These are phyloP conservation scores for Euphorbia lathyris DNA, from an alignment of 345 rosid genomes.

Conservation along the genomic window DNA sequence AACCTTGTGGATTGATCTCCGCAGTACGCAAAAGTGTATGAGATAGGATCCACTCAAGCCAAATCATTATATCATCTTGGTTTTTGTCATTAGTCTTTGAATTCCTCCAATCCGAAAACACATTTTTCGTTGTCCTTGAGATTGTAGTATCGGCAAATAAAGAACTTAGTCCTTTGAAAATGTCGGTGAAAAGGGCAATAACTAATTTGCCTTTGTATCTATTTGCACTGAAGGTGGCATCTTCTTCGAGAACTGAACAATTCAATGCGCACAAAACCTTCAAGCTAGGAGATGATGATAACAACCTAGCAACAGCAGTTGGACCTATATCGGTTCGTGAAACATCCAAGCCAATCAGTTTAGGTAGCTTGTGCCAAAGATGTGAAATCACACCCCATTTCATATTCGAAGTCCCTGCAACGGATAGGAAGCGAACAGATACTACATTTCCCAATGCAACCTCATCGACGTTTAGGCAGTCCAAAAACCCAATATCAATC, in stretches of 20 bases:
- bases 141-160: conserved; percentile 38
- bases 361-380: conserved; percentile 31
- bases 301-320: conserved; percentile 21
- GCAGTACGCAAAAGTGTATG: conserved; percentile 36
- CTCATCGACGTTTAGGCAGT: conserved; percentile 27
- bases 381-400: conserved; percentile 37
- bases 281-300: conserved; percentile 27
- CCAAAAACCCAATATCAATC: conserved; percentile 36
- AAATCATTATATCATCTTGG: conserved; percentile 20
- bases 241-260: conserved; percentile 36
- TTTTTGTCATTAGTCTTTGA: conserved; percentile 16
- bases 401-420: conserved; percentile 36
- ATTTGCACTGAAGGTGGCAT: conserved; percentile 38
- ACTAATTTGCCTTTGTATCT: conserved; percentile 41
- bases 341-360: conserved; percentile 28
- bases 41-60: conserved; percentile 42
- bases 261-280: conserved; percentile 33
- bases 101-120: conserved; percentile 27
- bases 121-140: conserved; percentile 20
- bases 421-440: conserved; percentile 32
- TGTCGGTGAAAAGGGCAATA: conserved; percentile 24
- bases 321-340: conserved; percentile 37
- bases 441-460: conserved; percentile 32
- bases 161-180: conserved; percentile 25
- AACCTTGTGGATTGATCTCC: conserved; percentile 32